Evolutionary conservation across 495 filamentous ascomycete genomes (phyloP).

Genomic region (Penicillium manginii): DNA sequence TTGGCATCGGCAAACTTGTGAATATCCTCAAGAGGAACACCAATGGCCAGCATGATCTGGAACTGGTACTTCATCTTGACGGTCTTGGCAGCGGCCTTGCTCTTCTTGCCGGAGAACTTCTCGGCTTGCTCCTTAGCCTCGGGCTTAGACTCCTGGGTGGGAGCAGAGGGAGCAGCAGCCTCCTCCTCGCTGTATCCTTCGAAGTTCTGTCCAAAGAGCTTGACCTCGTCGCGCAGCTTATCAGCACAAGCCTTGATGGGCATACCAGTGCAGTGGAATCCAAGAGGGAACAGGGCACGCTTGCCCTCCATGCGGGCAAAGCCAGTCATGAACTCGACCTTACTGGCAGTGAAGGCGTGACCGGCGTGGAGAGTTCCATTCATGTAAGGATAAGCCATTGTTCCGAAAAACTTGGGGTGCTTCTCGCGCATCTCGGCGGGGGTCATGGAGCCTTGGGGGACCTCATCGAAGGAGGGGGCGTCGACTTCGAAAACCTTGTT

Average conservation of each 20-base stretch:
- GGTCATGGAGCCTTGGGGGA: constrained; percentile 70
- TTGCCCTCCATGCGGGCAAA: constrained; percentile 89
- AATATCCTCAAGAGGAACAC: constrained; percentile 84
- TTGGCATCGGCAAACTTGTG: constrained; percentile 86
- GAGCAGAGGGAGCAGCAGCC: constrained; percentile 38
- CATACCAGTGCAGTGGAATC: constrained; percentile 97
- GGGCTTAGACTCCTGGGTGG: constrained; percentile 59
- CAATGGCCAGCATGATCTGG: constrained; percentile 85
- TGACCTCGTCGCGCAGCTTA: constrained; percentile 86
- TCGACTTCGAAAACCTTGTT: constrained; percentile 79
- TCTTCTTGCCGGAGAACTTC: constrained; percentile 93
- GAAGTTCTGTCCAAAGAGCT: constrained; percentile 87
- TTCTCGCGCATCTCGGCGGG: constrained; percentile 74
- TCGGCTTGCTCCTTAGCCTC: constrained; percentile 75
- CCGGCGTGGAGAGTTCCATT: constrained; percentile 93
- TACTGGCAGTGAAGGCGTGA: constrained; percentile 85
- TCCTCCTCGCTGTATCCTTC: constrained; percentile 70
- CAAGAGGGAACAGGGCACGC: constrained; percentile 82
- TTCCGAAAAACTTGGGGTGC: constrained; percentile 89
- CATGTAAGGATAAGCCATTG: constrained; percentile 96
- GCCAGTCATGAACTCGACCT: constrained; percentile 87
- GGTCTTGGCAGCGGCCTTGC: constrained; percentile 88
- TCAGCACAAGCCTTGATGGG: constrained; percentile 97
- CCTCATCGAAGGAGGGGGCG: constrained; percentile 75
- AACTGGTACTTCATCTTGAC: constrained; percentile 90